phyloP scores from a whole-genome alignment of 208 protist genomes.

The Leptomonas seymouri region DNA sequence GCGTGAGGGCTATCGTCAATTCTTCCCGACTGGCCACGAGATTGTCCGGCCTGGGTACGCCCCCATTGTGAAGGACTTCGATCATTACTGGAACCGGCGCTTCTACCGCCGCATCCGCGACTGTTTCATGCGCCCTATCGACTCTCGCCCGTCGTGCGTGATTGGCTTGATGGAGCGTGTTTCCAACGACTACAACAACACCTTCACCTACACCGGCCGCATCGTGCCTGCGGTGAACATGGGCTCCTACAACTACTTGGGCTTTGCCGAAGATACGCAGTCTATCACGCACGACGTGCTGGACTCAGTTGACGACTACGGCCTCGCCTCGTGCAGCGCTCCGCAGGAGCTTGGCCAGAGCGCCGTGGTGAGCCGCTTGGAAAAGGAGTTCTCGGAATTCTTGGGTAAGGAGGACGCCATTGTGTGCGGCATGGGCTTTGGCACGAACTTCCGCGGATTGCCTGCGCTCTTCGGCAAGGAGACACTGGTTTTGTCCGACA shows the following conservation, averaged over 20 bases:
- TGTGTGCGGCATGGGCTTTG: slow-evolving; percentile 95
- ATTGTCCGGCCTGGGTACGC: slow-evolving; percentile 84
- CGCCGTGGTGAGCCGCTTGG: slow-evolving; percentile 67
- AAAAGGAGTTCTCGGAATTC: slow-evolving; percentile 93
- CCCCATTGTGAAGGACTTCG: slow-evolving; percentile 95
- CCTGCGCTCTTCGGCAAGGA: slow-evolving; percentile 96
- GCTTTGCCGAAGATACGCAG: slow-evolving; percentile 95
- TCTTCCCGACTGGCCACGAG: slow-evolving; percentile 42
- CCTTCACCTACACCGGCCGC: slow-evolving; percentile 85
- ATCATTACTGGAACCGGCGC: slow-evolving; percentile 94
- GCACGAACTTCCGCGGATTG: slow-evolving; percentile 88
- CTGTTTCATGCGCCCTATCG: slow-evolving; percentile 92
- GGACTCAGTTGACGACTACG: slow-evolving; percentile 81
- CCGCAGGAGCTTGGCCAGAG: slow-evolving; percentile 73
- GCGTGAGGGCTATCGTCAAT: slow-evolving; percentile 55
- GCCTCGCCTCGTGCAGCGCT: slow-evolving; percentile 69
- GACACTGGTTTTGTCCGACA: slow-evolving; percentile 94
- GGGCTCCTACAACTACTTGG: slow-evolving; percentile 99
- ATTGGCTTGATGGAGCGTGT: slow-evolving; percentile 94
- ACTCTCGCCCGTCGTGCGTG: slow-evolving; percentile 89
- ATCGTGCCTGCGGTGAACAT: slow-evolving; percentile 94
- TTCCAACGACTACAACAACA: slow-evolving; percentile 86
- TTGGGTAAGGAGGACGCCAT: slow-evolving; percentile 95
- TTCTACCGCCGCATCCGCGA: slow-evolving; percentile 94
- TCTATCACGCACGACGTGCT: slow-evolving; percentile 84